A percentile compares a stretch with the other conserved stretches of the same genome.
phyloP scores from a whole-genome alignment of 768 basidiomycete genomes.

The Suillus placidus region DNA sequence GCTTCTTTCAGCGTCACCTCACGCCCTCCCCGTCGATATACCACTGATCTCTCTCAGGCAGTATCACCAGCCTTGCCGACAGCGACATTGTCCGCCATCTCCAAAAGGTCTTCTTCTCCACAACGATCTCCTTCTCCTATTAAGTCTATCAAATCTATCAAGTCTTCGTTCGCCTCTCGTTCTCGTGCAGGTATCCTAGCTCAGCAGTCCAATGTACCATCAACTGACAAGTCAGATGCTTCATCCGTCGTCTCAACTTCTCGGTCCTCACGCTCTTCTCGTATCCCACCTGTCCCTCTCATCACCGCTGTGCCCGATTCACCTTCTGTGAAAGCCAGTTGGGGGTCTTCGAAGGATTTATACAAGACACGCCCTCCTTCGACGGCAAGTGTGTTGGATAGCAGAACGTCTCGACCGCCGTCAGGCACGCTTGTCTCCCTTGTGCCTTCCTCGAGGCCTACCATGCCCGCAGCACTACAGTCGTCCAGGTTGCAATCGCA shows the following conservation, averaged over 20 bases:
- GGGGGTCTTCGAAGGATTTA: conserved; percentile 6
- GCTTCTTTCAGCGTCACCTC: conserved; percentile 67
- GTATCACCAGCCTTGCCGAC: conserved; percentile 12
- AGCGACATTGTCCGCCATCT: background rate
- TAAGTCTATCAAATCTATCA: conserved; percentile 19
- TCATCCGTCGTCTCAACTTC: conserved; percentile 27
- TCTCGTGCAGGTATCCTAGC: conserved; percentile 15
- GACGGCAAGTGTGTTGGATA: conserved; percentile 13
- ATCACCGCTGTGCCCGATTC: conserved; percentile 35
- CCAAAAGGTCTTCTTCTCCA: conserved; percentile 12
- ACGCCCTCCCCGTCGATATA: conserved; percentile 47
- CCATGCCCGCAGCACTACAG: conserved; percentile 4
- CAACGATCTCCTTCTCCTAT: conserved; percentile 10
- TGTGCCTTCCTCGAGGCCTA: conserved; percentile 14
- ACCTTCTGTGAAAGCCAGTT: conserved; percentile 31
- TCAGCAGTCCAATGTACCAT: background rate
- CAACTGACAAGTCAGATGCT: conserved; percentile 32
- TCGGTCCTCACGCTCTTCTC: conserved; percentile 29
- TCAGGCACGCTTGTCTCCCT: conserved; percentile 16
- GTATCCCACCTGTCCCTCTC: conserved; percentile 32
- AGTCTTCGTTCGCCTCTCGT: conserved; percentile 18
- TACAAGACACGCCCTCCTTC: conserved; percentile 20
- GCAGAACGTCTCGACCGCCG: conserved; percentile 16
- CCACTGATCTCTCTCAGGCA: conserved; percentile 19
- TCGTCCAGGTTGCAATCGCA: conserved; percentile 26